Conservation (phyloP, 805 yeast genomes). For the Candida germanica region DNA sequence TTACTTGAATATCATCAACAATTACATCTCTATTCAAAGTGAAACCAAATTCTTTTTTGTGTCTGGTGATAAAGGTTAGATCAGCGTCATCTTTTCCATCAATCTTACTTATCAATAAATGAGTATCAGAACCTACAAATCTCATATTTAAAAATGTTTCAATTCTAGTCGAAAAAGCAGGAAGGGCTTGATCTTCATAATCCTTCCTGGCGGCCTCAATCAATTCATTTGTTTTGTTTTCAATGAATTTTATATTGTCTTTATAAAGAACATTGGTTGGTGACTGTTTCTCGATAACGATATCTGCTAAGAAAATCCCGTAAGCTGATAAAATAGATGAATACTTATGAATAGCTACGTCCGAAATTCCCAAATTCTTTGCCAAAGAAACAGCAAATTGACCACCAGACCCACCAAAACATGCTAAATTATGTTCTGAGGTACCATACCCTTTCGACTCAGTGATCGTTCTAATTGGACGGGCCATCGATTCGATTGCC, state of each 20-base stretch:
- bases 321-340: slow-evolving; percentile 34
- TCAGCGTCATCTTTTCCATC: slow-evolving; percentile 24
- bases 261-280: slow-evolving; percentile 29
- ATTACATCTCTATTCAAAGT: slow-evolving; percentile 31
- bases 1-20: slow-evolving; percentile 37
- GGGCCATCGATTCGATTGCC: slow-evolving; percentile 33
- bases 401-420: slow-evolving; percentile 40
- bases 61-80: slow-evolving; percentile 24
- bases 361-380: slow-evolving; percentile 24
- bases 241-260: slow-evolving; percentile 34
- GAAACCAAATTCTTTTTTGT: slow-evolving; percentile 35
- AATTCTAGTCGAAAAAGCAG: slow-evolving; percentile 39
- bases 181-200: slow-evolving; percentile 49
- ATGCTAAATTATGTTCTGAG: slow-evolving; percentile 29
- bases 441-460: slow-evolving; percentile 33
- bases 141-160: slow-evolving; percentile 75
- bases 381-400: slow-evolving; percentile 30
- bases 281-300: slow-evolving; percentile 33
- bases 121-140: slow-evolving; percentile 88
- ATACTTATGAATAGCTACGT: slow-evolving; percentile 32
- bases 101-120: slow-evolving; percentile 58
- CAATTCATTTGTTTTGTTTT: slow-evolving; percentile 46
- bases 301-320: slow-evolving; percentile 33
- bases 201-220: slow-evolving; percentile 37
- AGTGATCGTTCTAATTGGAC: slow-evolving; percentile 34